These are phyloP conservation scores for Fagus crenata DNA, from an alignment of 306 rosid species.

Conservation along the genomic window DNA sequence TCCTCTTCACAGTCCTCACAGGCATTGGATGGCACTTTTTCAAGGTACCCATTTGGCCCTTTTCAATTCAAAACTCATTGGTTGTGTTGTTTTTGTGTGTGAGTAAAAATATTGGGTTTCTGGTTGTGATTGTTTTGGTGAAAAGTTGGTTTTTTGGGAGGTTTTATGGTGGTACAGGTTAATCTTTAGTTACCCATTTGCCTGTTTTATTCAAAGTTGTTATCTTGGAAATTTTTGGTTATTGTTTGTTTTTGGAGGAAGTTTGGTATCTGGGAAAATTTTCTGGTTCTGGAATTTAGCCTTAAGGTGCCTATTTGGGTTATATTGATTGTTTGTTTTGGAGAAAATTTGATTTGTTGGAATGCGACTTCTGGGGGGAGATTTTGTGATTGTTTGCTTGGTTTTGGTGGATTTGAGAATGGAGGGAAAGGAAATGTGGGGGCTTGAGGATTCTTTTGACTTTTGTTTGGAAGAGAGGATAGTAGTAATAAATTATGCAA, in stretches of 20 bases:
- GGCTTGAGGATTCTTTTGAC: neutral
- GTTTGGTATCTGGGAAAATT: neutral
- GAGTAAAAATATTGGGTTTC: no score
- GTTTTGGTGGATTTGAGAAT: neutral
- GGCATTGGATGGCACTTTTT: conserved; percentile 22
- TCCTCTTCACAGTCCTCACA: conserved; percentile 25
- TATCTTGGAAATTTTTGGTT: neutral
- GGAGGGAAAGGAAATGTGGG: neutral
- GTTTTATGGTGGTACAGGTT: neutral
- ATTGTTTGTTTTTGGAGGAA: neutral
- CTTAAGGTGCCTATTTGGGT: neutral
- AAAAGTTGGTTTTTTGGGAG: neutral
- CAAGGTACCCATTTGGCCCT: conserved; percentile 44
- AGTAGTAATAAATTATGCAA: neutral
- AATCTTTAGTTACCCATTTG: neutral
- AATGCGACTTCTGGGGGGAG: neutral
- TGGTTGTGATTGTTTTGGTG: neutral
- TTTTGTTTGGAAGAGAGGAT: neutral
- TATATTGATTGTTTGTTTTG: neutral
- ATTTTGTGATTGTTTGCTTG: neutral
- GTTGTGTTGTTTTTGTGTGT: no score
- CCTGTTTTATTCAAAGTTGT: neutral
- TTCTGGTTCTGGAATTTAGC: neutral
- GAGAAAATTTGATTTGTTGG: conserved; percentile 6
- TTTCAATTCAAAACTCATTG: conserved; percentile 5